Percentiles rank a stretch among this genome's conserved stretches.
Evolutionary conservation across 441 rosid genomes (phyloP).

Genomic region (Adansonia madagascariensis): DNA sequence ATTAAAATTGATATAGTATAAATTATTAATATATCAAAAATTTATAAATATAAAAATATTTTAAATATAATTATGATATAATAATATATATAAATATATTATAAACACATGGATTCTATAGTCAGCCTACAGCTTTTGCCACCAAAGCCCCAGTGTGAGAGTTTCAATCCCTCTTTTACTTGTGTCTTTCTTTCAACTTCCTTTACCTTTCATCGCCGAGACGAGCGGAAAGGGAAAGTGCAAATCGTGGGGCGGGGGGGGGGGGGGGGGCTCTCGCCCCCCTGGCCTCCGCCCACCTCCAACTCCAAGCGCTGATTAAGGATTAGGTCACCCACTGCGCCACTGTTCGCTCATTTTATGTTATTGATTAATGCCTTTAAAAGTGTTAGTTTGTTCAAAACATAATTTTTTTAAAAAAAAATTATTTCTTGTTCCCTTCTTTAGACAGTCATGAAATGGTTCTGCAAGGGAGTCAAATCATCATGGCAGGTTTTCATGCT

Average conservation of each 20-base stretch:
- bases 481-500: background rate
- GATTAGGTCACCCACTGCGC: conserved; percentile 23
- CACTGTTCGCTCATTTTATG: background rate
- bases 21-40: too few relatives aligned
- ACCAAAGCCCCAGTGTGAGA: background rate
- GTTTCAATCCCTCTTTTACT: background rate
- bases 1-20: too few relatives aligned
- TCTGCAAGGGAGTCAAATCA: background rate
- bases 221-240: conserved; percentile 18
- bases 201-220: conserved; percentile 22
- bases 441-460: background rate
- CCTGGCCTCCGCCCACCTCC: background rate
- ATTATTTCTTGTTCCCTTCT: background rate
- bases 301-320: conserved; percentile 19
- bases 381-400: background rate
- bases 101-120: too few relatives aligned
- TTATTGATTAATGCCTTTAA: background rate
- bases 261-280: too few relatives aligned
- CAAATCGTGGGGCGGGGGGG: background rate
- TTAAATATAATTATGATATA: too few relatives aligned
- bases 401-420: too few relatives aligned
- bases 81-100: too few relatives aligned
- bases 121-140: background rate
- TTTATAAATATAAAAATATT: too few relatives aligned
- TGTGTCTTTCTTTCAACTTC: background rate